Percentiles rank a stretch among this genome's conserved stretches.
Conservation (phyloP, 352 stramenopile genomes). For the Globisporangium nunn region DNA sequence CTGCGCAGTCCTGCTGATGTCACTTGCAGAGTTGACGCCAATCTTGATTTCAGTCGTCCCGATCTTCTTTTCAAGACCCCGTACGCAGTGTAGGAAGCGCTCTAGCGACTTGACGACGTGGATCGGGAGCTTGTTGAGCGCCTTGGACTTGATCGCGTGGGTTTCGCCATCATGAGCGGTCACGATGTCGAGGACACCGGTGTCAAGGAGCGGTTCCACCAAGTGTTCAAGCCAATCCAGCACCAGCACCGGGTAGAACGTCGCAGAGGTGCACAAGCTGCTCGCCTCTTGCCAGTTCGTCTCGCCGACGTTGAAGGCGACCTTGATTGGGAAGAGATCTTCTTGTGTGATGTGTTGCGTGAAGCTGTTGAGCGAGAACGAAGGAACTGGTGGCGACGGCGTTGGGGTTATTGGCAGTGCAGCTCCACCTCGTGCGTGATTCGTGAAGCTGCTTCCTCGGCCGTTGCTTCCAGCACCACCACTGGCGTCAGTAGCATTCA, state of each 20-base stretch:
- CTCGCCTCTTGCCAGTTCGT: slow-evolving; percentile 50
- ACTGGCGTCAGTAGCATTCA: slow-evolving; percentile 5
- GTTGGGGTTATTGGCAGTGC: background rate
- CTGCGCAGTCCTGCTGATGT: slow-evolving; percentile 12
- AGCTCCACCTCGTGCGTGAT: background rate
- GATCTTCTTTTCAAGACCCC: slow-evolving; percentile 31
- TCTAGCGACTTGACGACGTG: slow-evolving; percentile 52
- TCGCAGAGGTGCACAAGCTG: slow-evolving; percentile 14
- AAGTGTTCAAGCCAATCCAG: slow-evolving; percentile 82
- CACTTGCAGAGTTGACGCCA: background rate
- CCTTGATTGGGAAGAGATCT: slow-evolving; percentile 61
- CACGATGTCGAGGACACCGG: slow-evolving; percentile 25
- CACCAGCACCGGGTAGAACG: slow-evolving; percentile 38
- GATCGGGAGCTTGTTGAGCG: slow-evolving; percentile 49
- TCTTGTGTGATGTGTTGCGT: slow-evolving; percentile 18
- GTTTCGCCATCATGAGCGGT: slow-evolving; percentile 11
- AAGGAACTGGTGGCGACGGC: slow-evolving; percentile 19
- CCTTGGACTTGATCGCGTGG: slow-evolving; percentile 23
- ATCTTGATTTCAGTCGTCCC: slow-evolving; percentile 7
- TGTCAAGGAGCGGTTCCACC: slow-evolving; percentile 38
- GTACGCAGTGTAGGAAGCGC: slow-evolving; percentile 44
- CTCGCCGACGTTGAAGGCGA: slow-evolving; percentile 70
- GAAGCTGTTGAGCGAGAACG: slow-evolving; percentile 6
- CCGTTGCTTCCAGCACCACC: background rate
- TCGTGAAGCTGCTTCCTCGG: slow-evolving; percentile 1